A percentile compares a stretch with the other conserved stretches of the same genome.
These are phyloP conservation scores for Suillus placidus DNA, from an alignment of 768 basidiomycete species.

Conservation along the genomic window DNA sequence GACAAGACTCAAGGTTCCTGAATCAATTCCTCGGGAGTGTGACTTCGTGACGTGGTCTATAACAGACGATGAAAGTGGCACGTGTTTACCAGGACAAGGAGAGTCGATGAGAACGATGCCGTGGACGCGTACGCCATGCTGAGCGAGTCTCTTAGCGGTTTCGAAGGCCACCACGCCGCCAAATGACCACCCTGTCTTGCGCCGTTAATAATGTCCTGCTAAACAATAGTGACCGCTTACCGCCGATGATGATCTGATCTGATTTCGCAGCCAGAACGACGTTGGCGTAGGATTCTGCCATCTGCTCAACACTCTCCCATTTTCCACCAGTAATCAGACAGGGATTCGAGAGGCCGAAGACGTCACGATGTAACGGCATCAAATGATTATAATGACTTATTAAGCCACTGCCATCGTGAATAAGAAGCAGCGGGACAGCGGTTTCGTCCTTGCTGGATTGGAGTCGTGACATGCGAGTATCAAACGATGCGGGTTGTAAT, in stretches of 20 bases:
- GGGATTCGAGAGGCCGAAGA: conserved; percentile 68
- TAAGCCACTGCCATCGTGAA: conserved; percentile 77
- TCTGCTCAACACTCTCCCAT: conserved; percentile 53
- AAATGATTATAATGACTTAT: conserved; percentile 53
- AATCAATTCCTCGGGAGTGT: conserved; percentile 28
- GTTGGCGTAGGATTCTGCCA: conserved; percentile 54
- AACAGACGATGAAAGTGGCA: conserved; percentile 53
- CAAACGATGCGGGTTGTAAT: background rate
- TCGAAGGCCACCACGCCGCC: conserved; percentile 76
- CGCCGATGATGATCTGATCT: conserved; percentile 10
- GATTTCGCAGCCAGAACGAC: conserved; percentile 5
- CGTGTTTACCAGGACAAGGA: conserved; percentile 56
- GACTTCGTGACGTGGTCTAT: conserved; percentile 50
- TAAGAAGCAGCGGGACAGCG: conserved; percentile 55
- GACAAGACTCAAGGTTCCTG: conserved; percentile 40
- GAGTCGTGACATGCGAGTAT: conserved; percentile 5
- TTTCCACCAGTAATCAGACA: conserved; percentile 43
- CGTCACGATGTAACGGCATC: conserved; percentile 46
- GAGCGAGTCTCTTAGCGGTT: conserved; percentile 50
- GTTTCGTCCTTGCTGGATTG: conserved; percentile 39
- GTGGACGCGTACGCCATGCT: conserved; percentile 44
- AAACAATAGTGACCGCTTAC: conserved; percentile 20
- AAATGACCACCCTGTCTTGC: conserved; percentile 70
- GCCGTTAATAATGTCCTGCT: conserved; percentile 12
- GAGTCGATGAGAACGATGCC: conserved; percentile 72